A percentile compares a stretch with the other conserved stretches of the same genome.
These are phyloP conservation scores for Trichomonas tenax DNA, from an alignment of 208 protist species.

Conservation along the genomic window DNA sequence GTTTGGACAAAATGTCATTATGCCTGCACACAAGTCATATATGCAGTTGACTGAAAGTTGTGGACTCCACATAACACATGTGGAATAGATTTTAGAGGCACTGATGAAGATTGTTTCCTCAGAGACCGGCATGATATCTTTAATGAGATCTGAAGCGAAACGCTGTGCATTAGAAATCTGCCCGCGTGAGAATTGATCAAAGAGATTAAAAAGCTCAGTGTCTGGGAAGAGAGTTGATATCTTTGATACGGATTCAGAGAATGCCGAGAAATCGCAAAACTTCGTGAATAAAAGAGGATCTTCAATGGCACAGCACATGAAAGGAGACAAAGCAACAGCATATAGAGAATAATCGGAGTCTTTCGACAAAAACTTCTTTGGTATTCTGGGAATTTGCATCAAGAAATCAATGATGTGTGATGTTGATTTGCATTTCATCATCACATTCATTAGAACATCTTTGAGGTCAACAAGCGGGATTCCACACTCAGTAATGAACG, in stretches of 20 bases:
- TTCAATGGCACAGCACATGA: not conserved
- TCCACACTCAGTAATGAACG: not conserved
- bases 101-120: not conserved
- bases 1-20: not conserved
- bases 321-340: not conserved
- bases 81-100: not conserved
- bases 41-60: not conserved
- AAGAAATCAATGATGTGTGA: not conserved
- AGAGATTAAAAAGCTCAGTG: not conserved
- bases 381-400: not conserved
- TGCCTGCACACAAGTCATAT: not conserved
- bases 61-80: not conserved
- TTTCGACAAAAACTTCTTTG: not conserved
- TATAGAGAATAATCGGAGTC: not conserved
- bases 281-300: not conserved
- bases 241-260: not conserved
- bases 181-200: not conserved
- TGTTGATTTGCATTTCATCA: not conserved
- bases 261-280: not conserved
- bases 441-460: not conserved
- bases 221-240: not conserved
- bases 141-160: not conserved
- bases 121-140: not conserved
- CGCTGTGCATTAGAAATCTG: not conserved
- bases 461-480: not conserved